These are phyloP conservation scores for Aspergillus japonicus DNA, from an alignment of 2,329 filamentous ascomycete genomes.

Conservation along the genomic window DNA sequence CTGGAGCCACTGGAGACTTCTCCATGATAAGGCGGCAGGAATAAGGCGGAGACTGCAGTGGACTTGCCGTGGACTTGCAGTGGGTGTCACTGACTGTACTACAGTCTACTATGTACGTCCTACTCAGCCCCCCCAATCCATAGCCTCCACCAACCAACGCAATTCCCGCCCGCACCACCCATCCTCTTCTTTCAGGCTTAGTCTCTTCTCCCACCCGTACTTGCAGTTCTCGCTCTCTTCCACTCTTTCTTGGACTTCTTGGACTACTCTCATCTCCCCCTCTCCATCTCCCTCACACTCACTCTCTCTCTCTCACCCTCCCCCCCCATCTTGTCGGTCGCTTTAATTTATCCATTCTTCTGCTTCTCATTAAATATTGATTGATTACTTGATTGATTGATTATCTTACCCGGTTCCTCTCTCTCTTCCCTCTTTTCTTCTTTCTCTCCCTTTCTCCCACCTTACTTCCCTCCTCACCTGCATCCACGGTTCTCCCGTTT, in stretches of 20 bases:
- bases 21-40: background rate
- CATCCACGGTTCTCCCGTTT: constrained; percentile 4
- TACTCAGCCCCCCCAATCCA: too few relatives aligned
- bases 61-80: too few relatives aligned
- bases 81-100: too few relatives aligned
- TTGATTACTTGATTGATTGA: constrained; percentile 3
- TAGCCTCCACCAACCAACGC: background rate
- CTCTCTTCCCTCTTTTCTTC: constrained; percentile 5
- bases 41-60: background rate
- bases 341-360: constrained; percentile 11
- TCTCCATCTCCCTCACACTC: constrained; percentile 5
- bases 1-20: too few relatives aligned
- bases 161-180: background rate
- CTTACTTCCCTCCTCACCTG: background rate
- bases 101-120: too few relatives aligned
- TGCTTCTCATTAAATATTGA: constrained; percentile 3
- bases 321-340: constrained; percentile 7
- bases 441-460: constrained; percentile 1
- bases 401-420: constrained; percentile 7
- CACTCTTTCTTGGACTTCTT: too few relatives aligned
- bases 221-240: background rate
- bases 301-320: background rate
- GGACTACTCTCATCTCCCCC: background rate
- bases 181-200: background rate
- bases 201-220: background rate